phyloP scores from a whole-genome alignment of 2,329 filamentous ascomycete species.

The Scytalidium lignicola region DNA sequence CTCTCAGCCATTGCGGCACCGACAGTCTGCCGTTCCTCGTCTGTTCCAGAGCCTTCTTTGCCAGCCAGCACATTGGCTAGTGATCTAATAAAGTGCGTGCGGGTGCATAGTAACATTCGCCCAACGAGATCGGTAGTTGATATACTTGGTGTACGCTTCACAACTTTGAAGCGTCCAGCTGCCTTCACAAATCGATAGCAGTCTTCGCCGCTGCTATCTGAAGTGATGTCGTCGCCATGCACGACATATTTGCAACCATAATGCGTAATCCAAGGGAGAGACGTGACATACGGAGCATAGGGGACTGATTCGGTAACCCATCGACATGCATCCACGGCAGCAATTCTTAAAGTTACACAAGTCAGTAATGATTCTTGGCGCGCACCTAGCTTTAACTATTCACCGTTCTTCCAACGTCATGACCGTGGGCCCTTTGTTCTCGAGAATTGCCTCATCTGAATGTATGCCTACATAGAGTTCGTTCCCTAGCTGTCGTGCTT shows the following conservation, averaged over 20 bases:
- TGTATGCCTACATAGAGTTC: slow-evolving; percentile 92
- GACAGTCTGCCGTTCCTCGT: slow-evolving; percentile 58
- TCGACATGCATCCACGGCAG: slow-evolving; percentile 89
- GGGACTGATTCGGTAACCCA: slow-evolving; percentile 86
- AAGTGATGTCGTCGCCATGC: slow-evolving; percentile 95
- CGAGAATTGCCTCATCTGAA: slow-evolving; percentile 89
- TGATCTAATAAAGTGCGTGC: slow-evolving; percentile 84
- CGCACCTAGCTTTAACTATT: slow-evolving; percentile 15
- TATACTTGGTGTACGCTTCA: slow-evolving; percentile 93
- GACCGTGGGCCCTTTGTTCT: slow-evolving; percentile 96
- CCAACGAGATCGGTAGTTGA: slow-evolving; percentile 98
- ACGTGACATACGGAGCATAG: slow-evolving; percentile 89
- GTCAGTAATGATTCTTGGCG: slow-evolving; percentile 21
- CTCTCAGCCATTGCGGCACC: slow-evolving; percentile 69
- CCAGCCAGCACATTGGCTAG: slow-evolving; percentile 65
- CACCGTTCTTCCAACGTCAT: slow-evolving; percentile 89
- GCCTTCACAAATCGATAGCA: slow-evolving; percentile 98
- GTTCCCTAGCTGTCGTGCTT: slow-evolving; percentile 84
- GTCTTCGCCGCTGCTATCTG: slow-evolving; percentile 87
- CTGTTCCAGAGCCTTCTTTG: slow-evolving; percentile 65
- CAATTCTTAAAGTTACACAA: slow-evolving; percentile 50
- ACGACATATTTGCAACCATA: slow-evolving; percentile 95
- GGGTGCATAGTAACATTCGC: slow-evolving; percentile 94
- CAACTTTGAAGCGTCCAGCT: slow-evolving; percentile 89
- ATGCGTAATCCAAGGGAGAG: slow-evolving; percentile 87